These are phyloP conservation scores for Saposhnikovia divaricata DNA, from an alignment of 129 eudicot species.

Conservation along the genomic window DNA sequence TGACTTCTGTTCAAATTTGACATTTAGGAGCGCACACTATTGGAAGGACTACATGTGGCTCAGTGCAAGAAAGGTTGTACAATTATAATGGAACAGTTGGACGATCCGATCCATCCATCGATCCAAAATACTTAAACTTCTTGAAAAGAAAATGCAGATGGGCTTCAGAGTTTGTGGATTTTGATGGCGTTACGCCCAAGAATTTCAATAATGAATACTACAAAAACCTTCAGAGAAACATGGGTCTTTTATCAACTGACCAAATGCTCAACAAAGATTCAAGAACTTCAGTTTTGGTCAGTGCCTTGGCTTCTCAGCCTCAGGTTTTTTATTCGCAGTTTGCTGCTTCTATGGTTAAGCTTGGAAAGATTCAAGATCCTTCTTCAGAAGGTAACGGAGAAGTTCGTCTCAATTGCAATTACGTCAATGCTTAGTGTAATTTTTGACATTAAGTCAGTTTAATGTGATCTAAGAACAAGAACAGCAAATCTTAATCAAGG, in stretches of 20 bases:
- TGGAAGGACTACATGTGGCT: conserved; percentile 68
- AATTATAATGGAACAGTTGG: conserved; percentile 55
- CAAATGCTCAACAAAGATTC: conserved; percentile 58
- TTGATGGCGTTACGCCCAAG: conserved; percentile 54
- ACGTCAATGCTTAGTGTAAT: conserved; percentile 26
- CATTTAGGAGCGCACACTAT: conserved; percentile 75
- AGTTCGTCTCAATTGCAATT: conserved; percentile 45
- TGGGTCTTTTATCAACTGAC: conserved; percentile 75
- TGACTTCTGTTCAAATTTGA: not conserved
- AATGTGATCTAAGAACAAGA: not conserved
- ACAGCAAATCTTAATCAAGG: not conserved
- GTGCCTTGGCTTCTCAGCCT: conserved; percentile 43
- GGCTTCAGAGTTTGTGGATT: conserved; percentile 57
- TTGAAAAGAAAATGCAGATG: conserved; percentile 70
- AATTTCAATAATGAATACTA: conserved; percentile 53
- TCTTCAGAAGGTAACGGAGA: conserved; percentile 38
- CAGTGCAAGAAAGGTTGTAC: conserved; percentile 56
- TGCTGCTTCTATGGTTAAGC: conserved; percentile 71
- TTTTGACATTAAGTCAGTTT: not conserved
- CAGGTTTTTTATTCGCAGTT: conserved; percentile 43
- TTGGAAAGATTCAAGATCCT: conserved; percentile 52
- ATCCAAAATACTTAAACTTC: conserved; percentile 55
- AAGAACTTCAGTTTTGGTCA: conserved; percentile 50
- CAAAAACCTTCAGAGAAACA: conserved; percentile 57
- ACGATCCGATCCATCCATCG: conserved; percentile 57